phyloP scores from a whole-genome alignment of 2,329 filamentous ascomycete species.

The Basipetospora chlamydospora region DNA sequence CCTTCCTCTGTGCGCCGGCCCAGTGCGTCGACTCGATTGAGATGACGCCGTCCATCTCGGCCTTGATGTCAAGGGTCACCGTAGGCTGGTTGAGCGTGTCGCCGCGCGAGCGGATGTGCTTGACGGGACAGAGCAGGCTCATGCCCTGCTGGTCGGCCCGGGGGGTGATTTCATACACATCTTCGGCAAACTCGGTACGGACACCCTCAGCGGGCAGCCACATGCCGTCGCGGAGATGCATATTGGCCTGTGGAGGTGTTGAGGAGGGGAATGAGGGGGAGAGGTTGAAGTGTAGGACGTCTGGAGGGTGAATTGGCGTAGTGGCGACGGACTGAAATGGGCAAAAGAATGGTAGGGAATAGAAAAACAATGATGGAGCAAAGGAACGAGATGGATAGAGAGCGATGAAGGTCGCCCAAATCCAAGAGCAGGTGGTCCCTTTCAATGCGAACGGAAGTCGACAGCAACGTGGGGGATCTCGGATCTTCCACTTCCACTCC shows the following conservation, averaged over 20 bases:
- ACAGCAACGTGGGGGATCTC: too few relatives aligned
- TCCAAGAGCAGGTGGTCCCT: too few relatives aligned
- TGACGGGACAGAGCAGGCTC: constrained; percentile 40
- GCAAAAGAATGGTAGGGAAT: too few relatives aligned
- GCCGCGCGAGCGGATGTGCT: constrained; percentile 34
- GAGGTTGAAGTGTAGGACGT: too few relatives aligned
- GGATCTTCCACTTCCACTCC: too few relatives aligned
- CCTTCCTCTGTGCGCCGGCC: constrained; percentile 20
- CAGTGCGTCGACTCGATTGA: constrained; percentile 25
- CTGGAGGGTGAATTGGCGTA: too few relatives aligned
- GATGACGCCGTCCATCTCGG: constrained; percentile 24
- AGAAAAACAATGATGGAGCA: too few relatives aligned
- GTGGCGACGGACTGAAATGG: too few relatives aligned
- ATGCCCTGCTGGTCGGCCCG: constrained; percentile 30
- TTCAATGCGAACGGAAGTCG: too few relatives aligned
- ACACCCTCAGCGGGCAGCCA: constrained; percentile 49
- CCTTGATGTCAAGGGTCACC: constrained; percentile 25
- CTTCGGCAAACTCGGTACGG: constrained; percentile 50
- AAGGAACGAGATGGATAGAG: too few relatives aligned
- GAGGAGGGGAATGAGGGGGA: not conserved
- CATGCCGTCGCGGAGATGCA: constrained; percentile 27
- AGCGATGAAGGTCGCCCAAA: too few relatives aligned
- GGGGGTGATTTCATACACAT: constrained; percentile 36
- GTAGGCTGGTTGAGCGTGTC: constrained; percentile 42
- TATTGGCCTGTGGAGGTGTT: not conserved